Evolutionary conservation across 305 asterid genomes (phyloP), one percentile per base, ranked within the genome.

Genomic region (Lippia alba): DNA sequence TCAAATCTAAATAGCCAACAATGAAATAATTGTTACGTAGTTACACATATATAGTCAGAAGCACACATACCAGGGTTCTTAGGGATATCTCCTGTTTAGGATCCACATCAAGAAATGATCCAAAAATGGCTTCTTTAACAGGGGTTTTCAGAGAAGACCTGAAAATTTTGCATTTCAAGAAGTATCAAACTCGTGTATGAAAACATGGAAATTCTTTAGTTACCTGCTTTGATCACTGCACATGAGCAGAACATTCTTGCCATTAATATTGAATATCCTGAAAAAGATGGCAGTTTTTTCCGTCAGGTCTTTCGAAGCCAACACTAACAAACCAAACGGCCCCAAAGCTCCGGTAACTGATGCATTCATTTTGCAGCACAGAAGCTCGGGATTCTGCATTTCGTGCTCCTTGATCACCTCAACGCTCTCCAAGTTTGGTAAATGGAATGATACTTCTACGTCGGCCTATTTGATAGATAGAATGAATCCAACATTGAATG

Each of bases 191-290:
- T 8, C 32, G 46, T 33, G 18, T 3, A n/a, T 6, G 30, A 15
- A 58, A 51, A 20, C 19, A 15, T 16, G 24, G 56, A 51, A 9
- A 51, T n/a, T n/a, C n/a, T n/a, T n/a, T n/a, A n/a, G n/a, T n/a
- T 69, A 80, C 96, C 91, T 84, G 86, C 83, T 87, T 66, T 87
- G 94, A 71, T 90, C 91, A 68, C 86, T 82, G 68, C 96, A 87
- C 93, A 88, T 88, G 67, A 88, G 89, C 72, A 84, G 90, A 19
- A 76, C 80, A 67, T 61, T 72, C 55, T 77, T 80, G 24, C 20
- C 79, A 2, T 61, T 32, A 19, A 66, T 64, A 74, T 79, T 83
- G 71, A 73, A 81, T 63, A 89, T 32, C 67, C 80, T 74, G 12
- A 87, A 87, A 78, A 81, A 89, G 19, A 91, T 41, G 0, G 89